phyloP scores from a whole-genome alignment of 768 basidiomycete genomes.

The Naganishia antarctica region DNA sequence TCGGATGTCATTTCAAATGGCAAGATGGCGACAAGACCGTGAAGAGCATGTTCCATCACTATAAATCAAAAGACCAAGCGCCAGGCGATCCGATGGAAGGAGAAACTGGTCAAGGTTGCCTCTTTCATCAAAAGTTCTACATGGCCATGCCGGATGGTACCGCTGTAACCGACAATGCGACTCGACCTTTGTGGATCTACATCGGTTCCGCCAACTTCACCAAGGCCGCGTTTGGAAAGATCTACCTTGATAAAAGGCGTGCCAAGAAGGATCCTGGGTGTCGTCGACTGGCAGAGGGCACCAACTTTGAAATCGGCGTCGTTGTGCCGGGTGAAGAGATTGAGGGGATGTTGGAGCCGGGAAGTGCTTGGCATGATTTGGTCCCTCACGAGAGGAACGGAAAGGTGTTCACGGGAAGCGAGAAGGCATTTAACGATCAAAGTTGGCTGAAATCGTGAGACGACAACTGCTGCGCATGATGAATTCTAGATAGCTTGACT shows the following conservation, averaged over 20 bases:
- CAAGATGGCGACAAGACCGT: not conserved
- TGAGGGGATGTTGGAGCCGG: constrained; percentile 24
- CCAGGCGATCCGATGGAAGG: constrained; percentile 12
- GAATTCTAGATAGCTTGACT: too few species aligned
- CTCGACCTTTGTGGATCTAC: constrained; percentile 26
- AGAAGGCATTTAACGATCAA: constrained; percentile 24
- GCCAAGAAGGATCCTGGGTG: not conserved
- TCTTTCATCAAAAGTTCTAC: constrained; percentile 28
- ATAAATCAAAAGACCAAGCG: constrained; percentile 26
- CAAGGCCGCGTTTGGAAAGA: constrained; percentile 26
- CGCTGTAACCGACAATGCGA: not conserved
- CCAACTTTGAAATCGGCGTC: constrained; percentile 28
- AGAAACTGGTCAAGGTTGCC: constrained; percentile 20
- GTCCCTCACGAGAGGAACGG: constrained; percentile 13
- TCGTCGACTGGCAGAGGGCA: constrained; percentile 5
- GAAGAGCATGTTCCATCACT: constrained; percentile 27
- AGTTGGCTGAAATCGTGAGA: constrained; percentile 20
- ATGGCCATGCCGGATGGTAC: constrained; percentile 26
- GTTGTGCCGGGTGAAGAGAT: constrained; percentile 20
- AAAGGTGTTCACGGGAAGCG: not conserved
- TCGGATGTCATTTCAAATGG: constrained; percentile 27
- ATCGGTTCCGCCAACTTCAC: constrained; percentile 29
- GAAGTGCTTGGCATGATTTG: constrained; percentile 28
- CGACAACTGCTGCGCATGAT: too few species aligned
- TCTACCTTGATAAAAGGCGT: not conserved